phyloP scores from a whole-genome alignment of 257 asterid species.

The Pogostemon cablin region DNA sequence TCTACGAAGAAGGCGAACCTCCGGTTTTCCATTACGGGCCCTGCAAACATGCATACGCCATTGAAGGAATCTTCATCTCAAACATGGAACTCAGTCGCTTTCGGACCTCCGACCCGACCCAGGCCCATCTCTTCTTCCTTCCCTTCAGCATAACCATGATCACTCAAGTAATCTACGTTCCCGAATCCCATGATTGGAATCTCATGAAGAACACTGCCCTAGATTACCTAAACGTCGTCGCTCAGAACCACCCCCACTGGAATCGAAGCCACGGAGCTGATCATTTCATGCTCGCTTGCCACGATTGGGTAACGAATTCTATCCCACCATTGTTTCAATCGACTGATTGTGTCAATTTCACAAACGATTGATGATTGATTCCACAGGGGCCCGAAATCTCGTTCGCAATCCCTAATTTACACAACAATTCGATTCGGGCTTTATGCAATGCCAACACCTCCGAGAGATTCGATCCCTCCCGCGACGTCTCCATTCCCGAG shows the following conservation, averaged over 20 bases:
- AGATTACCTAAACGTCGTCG: slow-evolving; percentile 43
- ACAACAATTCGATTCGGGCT: slow-evolving; percentile 61
- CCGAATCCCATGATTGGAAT: slow-evolving; percentile 54
- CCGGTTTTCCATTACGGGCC: slow-evolving; percentile 78
- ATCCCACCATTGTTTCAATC: background rate
- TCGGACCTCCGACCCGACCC: slow-evolving; percentile 53
- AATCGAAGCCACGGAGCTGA: slow-evolving; percentile 77
- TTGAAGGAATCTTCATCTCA: slow-evolving; percentile 67
- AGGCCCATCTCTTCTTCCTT: slow-evolving; percentile 66
- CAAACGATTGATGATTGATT: background rate
- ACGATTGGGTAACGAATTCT: slow-evolving; percentile 64
- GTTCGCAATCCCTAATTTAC: slow-evolving; percentile 48
- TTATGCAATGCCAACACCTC: slow-evolving; percentile 75
- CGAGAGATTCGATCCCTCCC: slow-evolving; percentile 51
- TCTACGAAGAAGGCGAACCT: slow-evolving; percentile 76
- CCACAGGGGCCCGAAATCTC: slow-evolving; percentile 68
- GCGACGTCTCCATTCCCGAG: slow-evolving; percentile 67
- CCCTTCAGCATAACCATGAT: slow-evolving; percentile 70
- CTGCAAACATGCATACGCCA: slow-evolving; percentile 58
- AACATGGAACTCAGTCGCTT: slow-evolving; percentile 51
- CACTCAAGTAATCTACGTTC: slow-evolving; percentile 46
- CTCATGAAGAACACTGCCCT: slow-evolving; percentile 44
- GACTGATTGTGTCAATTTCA: background rate
- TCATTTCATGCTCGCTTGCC: slow-evolving; percentile 88
- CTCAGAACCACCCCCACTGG: slow-evolving; percentile 68